A percentile compares a stretch with the other conserved stretches of the same genome.
These are phyloP conservation scores for Myriosclerotinia scirpicola DNA, from an alignment of 2,329 filamentous ascomycete genomes.

Conservation along the genomic window DNA sequence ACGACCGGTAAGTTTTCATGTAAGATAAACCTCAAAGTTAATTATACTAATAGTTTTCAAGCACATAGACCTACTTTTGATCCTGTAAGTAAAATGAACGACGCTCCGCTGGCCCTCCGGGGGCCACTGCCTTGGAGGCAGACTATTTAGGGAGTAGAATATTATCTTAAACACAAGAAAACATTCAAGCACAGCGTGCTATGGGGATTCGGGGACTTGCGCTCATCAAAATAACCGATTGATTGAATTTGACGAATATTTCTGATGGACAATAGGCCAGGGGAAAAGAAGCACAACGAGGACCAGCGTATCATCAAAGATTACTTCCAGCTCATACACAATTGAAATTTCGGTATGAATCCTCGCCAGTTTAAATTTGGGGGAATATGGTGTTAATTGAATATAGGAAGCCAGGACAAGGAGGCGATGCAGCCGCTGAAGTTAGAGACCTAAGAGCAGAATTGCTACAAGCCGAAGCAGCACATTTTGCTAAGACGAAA, in stretches of 20 bases:
- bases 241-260: not conserved
- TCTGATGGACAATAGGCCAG: slow-evolving; percentile 60
- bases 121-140: too few species aligned
- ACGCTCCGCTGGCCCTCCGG: too few species aligned
- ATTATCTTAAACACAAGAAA: too few species aligned
- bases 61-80: slow-evolving; percentile 91
- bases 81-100: slow-evolving; percentile 58
- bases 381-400: slow-evolving; percentile 28
- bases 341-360: slow-evolving; percentile 74
- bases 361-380: not conserved
- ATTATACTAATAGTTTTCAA: slow-evolving; percentile 42
- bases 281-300: slow-evolving; percentile 91
- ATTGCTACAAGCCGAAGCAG: slow-evolving; percentile 82
- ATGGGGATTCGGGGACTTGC: too few species aligned
- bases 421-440: slow-evolving; percentile 70
- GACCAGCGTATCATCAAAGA: slow-evolving; percentile 93
- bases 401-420: slow-evolving; percentile 77
- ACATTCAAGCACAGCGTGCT: too few species aligned
- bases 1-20: slow-evolving; percentile 44
- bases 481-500: slow-evolving; percentile 82
- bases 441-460: slow-evolving; percentile 84
- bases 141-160: too few species aligned
- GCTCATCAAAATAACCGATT: not conserved
- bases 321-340: slow-evolving; percentile 91
- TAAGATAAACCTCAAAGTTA: not conserved